Evolutionary conservation across 2,329 filamentous ascomycete genomes (phyloP).

Genomic region (Trichoderma brevicompactum): DNA sequence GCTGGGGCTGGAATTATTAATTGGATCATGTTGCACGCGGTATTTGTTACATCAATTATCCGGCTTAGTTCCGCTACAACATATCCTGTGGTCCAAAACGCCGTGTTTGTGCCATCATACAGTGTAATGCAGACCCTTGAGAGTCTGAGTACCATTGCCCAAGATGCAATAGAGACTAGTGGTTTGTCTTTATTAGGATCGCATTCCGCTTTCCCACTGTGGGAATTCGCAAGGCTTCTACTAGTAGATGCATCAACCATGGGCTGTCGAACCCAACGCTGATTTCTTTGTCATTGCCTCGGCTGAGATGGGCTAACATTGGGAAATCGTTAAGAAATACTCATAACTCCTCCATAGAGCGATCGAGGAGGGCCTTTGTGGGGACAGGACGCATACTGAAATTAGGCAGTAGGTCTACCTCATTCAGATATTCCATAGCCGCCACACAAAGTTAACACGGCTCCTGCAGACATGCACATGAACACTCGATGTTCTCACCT

Average conservation of each 20-base stretch:
- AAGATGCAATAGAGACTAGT: too few relatives aligned
- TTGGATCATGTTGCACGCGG: background rate
- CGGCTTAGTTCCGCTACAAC: background rate
- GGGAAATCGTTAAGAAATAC: background rate
- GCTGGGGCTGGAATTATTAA: background rate
- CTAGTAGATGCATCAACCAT: background rate
- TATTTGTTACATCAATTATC: background rate
- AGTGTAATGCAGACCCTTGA: too few relatives aligned
- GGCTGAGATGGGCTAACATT: background rate
- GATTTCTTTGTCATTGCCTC: background rate
- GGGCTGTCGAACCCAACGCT: background rate
- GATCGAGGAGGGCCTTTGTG: background rate
- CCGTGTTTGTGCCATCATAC: background rate
- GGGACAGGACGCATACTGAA: too few relatives aligned
- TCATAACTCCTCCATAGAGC: background rate
- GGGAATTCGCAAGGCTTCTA: too few relatives aligned
- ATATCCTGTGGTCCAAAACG: background rate
- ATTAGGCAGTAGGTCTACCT: too few relatives aligned
- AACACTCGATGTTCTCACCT: too few relatives aligned
- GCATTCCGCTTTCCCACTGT: too few relatives aligned
- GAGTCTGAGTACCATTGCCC: too few relatives aligned
- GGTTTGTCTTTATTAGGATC: too few relatives aligned
- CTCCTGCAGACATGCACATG: too few relatives aligned
- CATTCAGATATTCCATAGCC: too few relatives aligned
- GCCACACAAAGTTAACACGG: too few relatives aligned